Evolutionary conservation across 768 basidiomycete genomes (phyloP).

Genomic region (Auricularia heimuer): DNA sequence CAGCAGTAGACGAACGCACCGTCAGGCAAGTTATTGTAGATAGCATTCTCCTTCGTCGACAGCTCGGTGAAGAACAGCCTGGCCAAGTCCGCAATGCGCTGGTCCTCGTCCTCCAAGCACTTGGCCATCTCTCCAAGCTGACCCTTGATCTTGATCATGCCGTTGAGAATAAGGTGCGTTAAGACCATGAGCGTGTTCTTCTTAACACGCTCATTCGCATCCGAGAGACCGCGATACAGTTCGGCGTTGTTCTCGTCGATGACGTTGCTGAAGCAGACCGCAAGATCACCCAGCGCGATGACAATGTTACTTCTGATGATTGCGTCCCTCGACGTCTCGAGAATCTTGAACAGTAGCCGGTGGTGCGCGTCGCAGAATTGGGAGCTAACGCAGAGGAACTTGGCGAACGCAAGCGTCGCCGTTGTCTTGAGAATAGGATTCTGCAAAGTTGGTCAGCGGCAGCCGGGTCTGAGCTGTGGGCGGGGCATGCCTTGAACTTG

Average conservation of each 20-base stretch:
- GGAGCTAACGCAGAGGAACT: conserved; percentile 92
- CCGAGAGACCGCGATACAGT: conserved; percentile 87
- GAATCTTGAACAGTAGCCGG: conserved; percentile 81
- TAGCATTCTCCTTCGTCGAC: conserved; percentile 95
- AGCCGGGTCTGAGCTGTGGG: no score
- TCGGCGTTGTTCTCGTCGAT: conserved; percentile 96
- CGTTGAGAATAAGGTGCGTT: conserved; percentile 92
- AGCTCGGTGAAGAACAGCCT: conserved; percentile 96
- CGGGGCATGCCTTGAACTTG: conserved; percentile 65
- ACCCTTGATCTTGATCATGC: conserved; percentile 99
- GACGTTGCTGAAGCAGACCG: conserved; percentile 94
- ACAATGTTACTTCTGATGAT: conserved; percentile 93
- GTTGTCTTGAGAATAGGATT: conserved; percentile 79
- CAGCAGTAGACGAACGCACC: conserved; percentile 34
- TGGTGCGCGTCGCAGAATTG: conserved; percentile 90
- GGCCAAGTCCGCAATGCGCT: conserved; percentile 84
- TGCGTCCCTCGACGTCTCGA: conserved; percentile 83
- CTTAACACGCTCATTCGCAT: conserved; percentile 82
- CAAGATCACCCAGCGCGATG: conserved; percentile 95
- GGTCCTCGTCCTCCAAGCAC: conserved; percentile 87
- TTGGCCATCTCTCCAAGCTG: conserved; percentile 99
- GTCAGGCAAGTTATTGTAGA: conserved; percentile 97
- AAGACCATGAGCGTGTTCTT: conserved; percentile 99
- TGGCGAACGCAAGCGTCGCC: conserved; percentile 83
- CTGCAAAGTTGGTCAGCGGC: conserved; percentile 30